Evolutionary conservation across 2,329 filamentous ascomycete species (phyloP), one percentile per base, ranked within the genome.

Genomic region (Fusarium napiforme): DNA sequence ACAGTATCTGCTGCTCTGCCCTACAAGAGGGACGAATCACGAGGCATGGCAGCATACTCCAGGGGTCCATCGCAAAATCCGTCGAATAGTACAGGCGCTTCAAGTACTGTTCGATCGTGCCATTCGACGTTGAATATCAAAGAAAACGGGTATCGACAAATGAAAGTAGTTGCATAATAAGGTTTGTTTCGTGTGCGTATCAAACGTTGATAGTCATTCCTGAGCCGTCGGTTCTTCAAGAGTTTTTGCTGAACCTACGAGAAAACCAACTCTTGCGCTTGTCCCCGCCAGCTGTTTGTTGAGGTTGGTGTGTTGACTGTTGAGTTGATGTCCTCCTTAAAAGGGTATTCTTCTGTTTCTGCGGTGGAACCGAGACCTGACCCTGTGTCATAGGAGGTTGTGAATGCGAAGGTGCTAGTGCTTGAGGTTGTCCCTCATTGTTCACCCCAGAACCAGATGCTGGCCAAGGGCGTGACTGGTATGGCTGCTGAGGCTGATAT

Each of bases 181-280:
- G 21, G 60, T 63, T 53, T 39, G 62, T 65, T 69, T 59, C 56
- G 55, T 61, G 43, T 60, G 39, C 56, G 60, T 75, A n/a, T 61
- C 57, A 59, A 59, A 52, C 46, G 52, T 68, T 55, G 62, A 56
- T 58, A 52, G 57, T 62, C 49, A 49, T 63, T 63, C 60, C 34
- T 36, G 36, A 59, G 45, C 49, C 11, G 47, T 60, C 52, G 12
- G 30, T 28, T 45, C 55, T 58, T 77, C 52, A 78, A 45, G 75
- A 55, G 40, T 83, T 83, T 79, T 87, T 95, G 86, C 93, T 96
- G 82, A 97, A 96, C 62, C 91, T 88, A 77, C 91, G 90, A 79
- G 93, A 90, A 78, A 98, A 91, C 94, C 95, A 97, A 80, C 95
- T 96, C 87, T 95, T 95, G 73, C 93, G 88, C 87, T 97, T 97